Percentiles rank a stretch among this genome's conserved stretches.
phyloP scores from a whole-genome alignment of 2,329 filamentous ascomycete species.

The Trichoderma atroviride region DNA sequence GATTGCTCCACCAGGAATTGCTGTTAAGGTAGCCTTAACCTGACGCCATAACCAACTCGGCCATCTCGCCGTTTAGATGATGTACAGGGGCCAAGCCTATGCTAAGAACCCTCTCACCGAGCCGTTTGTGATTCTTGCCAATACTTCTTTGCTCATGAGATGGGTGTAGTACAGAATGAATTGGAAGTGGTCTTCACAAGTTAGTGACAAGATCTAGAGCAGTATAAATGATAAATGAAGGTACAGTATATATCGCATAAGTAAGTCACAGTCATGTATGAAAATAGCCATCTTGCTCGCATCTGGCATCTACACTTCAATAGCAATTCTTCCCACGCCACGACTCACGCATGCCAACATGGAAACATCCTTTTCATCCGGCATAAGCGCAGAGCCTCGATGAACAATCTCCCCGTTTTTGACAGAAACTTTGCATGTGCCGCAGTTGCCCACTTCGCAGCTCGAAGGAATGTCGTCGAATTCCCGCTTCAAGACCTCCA shows the following conservation, averaged over 20 bases:
- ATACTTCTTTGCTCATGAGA: not conserved
- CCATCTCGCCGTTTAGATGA: slow-evolving; percentile 26
- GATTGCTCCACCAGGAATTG: slow-evolving; percentile 30
- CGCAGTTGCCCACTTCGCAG: slow-evolving; percentile 59
- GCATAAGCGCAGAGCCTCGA: slow-evolving; percentile 50
- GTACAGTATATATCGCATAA: not conserved
- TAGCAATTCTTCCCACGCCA: slow-evolving; percentile 51
- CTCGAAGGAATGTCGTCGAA: slow-evolving; percentile 51
- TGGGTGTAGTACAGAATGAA: not conserved
- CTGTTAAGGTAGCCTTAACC: slow-evolving; percentile 30
- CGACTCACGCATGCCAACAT: slow-evolving; percentile 59
- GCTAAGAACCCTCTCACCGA: not conserved
- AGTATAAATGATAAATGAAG: not conserved
- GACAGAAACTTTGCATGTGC: slow-evolving; percentile 52
- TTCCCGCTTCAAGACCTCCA: slow-evolving; percentile 50
- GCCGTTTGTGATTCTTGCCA: too few relatives aligned
- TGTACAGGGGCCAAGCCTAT: not conserved
- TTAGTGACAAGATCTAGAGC: not conserved
- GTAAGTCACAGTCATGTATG: not conserved
- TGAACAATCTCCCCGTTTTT: slow-evolving; percentile 51
- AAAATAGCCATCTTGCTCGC: not conserved
- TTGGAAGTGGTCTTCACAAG: not conserved
- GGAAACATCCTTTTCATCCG: slow-evolving; percentile 47
- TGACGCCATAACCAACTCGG: slow-evolving; percentile 29
- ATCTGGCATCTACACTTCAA: slow-evolving; percentile 36